Evolutionary conservation across 2,329 filamentous ascomycete genomes (phyloP), one percentile per base, ranked within the genome.

Genomic region (Geosmithia putterillii): DNA sequence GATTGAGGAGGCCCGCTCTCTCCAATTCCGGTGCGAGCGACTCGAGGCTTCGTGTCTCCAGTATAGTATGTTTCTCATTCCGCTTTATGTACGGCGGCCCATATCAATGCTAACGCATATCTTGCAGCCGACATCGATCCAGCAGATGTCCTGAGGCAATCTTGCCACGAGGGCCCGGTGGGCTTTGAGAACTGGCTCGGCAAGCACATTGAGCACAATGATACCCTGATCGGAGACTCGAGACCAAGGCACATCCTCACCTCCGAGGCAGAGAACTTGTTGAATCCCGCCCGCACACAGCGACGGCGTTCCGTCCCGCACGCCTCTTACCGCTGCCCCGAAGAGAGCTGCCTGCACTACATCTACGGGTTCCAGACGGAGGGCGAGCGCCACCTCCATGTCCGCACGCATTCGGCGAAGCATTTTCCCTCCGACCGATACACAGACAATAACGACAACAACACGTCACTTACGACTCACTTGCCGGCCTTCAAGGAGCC

Each of bases 1-100:
- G 48, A 63, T 68, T 20, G 74, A 78, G 56, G 74, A 78, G 55
- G 74, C 74, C 21, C 65, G 74, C 44, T 63, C 66, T 34, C 58
- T 77, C 43, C 74, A 78, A 54, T 74, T 77, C 51, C 69, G 69
- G 49, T 76, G 73, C 57, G 74, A 78, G 57, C 74, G 71, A 54
- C 68, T 78, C 44, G 72, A 77, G 52, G 63, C 62, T 42, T 67
- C 66, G 44, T 71, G 72, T 51, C 54, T 73, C 42, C 55, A 59
- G 45, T 41, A 43, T 19, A 12, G 44, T 46, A 41, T 17, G 44
- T 15, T 20, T 20, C 37, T 20, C 17, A 39, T 19, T 3, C 35
- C 35, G n/a, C 7, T 7, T 38, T 12, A 3, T 4, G 4, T 10
- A 17, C 10, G 28, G 10, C n/a, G 4, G 15, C n/a, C n/a, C 7